These are phyloP conservation scores for Parasitella parasitica DNA, from an alignment of 371 early-diverging fungal genomes.

Conservation along the genomic window DNA sequence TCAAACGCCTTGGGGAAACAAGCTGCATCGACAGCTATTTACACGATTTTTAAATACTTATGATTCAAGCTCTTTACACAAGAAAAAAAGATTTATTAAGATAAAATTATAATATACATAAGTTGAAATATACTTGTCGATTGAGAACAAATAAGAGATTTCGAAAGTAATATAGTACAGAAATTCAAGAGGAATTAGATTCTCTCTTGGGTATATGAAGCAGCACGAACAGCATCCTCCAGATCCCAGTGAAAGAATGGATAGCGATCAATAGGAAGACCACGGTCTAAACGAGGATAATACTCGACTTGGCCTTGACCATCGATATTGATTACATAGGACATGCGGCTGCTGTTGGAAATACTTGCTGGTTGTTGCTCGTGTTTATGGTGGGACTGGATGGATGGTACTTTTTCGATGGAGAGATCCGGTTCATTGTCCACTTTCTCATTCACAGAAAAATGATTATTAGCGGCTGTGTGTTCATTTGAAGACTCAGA, in stretches of 20 bases:
- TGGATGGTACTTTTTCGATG: neutral
- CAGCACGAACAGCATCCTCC: constrained; percentile 33
- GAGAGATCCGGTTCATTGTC: constrained; percentile 1
- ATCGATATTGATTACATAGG: constrained; percentile 9
- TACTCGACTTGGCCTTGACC: constrained; percentile 9
- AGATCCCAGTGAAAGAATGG: constrained; percentile 36
- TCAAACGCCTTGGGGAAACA: too few species aligned
- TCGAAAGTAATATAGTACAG: neutral
- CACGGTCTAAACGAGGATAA: constrained; percentile 6
- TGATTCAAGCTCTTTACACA: too few species aligned
- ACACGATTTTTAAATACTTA: too few species aligned
- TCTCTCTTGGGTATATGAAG: constrained; percentile 12
- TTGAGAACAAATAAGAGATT: neutral
- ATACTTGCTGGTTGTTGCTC: neutral
- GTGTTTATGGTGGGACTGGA: neutral
- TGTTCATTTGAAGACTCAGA: neutral
- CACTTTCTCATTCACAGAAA: neutral
- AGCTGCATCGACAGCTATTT: too few species aligned
- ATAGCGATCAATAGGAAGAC: constrained; percentile 21
- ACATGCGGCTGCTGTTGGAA: constrained; percentile 2
- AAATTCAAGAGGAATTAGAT: neutral
- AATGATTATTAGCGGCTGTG: neutral
- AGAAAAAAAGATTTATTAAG: neutral
- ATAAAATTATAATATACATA: neutral
- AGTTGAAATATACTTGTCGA: neutral